Conservation (phyloP, 495 filamentous ascomycete genomes). For the Hamigera avellanea region DNA sequence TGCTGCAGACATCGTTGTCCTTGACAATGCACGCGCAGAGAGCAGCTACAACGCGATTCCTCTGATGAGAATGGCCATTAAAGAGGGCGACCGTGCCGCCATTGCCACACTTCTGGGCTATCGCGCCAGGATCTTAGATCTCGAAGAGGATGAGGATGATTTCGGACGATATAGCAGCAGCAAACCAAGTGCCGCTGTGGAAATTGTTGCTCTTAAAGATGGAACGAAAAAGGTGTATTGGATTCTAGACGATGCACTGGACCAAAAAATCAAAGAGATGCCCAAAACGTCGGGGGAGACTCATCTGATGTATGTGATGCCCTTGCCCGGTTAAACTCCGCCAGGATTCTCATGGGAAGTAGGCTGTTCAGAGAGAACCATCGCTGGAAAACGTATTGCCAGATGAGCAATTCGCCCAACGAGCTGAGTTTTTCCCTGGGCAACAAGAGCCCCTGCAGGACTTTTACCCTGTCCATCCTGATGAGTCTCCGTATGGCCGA, state of each 20-base stretch:
- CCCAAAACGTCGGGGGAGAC: constrained; percentile 4
- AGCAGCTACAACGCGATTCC: constrained; percentile 1
- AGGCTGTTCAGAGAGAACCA: constrained; percentile 8
- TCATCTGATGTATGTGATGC: constrained; percentile 5
- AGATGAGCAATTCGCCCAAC: constrained; percentile 4
- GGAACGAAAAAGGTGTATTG: constrained; percentile 3
- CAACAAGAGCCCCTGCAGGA: constrained; percentile 6
- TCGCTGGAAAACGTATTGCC: constrained; percentile 5
- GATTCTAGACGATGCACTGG: constrained; percentile 1
- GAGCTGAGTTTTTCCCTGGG: constrained; percentile 5
- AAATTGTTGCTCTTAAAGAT: constrained; percentile 1
- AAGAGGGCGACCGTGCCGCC: too few relatives aligned
- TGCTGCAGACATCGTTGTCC: background rate
- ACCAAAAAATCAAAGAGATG: background rate
- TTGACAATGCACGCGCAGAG: background rate
- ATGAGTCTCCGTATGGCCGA: constrained; percentile 1
- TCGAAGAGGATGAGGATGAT: background rate
- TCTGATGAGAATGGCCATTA: background rate
- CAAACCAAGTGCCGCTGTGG: constrained; percentile 1
- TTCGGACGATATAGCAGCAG: too few relatives aligned
- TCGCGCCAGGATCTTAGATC: too few relatives aligned
- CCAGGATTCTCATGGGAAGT: background rate
- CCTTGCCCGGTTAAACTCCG: background rate
- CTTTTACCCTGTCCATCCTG: constrained; percentile 6
- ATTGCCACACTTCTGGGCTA: too few relatives aligned